phyloP scores from a whole-genome alignment of 2,329 filamentous ascomycete genomes.

The Pseudocercospora crystallina region DNA sequence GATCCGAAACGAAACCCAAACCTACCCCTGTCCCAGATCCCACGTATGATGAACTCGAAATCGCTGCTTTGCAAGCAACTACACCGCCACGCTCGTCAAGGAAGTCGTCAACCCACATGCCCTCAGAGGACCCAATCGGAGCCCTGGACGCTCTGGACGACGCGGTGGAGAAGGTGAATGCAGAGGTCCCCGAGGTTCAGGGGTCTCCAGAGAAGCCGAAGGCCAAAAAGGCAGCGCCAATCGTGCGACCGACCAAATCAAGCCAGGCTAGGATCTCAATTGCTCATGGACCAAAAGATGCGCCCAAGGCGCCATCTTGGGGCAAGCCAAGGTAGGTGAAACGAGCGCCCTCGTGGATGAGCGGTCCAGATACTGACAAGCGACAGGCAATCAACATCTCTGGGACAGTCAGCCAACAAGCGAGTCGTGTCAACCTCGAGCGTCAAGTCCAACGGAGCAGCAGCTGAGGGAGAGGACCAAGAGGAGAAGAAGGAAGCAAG shows the following conservation, averaged over 20 bases:
- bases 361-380: constrained; percentile 1
- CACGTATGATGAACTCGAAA: constrained; percentile 29
- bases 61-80: constrained; percentile 25
- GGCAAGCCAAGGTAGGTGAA: constrained; percentile 18
- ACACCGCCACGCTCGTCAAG: constrained; percentile 15
- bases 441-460: constrained; percentile 8
- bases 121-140: constrained; percentile 49
- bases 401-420: constrained; percentile 16
- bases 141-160: constrained; percentile 55
- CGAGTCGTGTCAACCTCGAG: constrained; percentile 22
- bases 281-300: constrained; percentile 28
- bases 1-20: constrained; percentile 10
- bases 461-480: background rate
- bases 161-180: constrained; percentile 47
- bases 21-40: constrained; percentile 12
- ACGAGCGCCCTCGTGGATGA: too few species aligned
- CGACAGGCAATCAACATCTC: constrained; percentile 2
- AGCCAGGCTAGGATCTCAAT: constrained; percentile 33
- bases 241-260: constrained; percentile 33
- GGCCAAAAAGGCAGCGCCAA: constrained; percentile 26
- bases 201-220: constrained; percentile 30
- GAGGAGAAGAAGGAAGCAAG: constrained; percentile 28
- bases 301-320: constrained; percentile 18
- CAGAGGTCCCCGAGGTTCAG: constrained; percentile 33
- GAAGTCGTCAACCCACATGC: constrained; percentile 13